Conservation (phyloP, 2,329 filamentous ascomycete genomes). For the Calonectria montana region DNA sequence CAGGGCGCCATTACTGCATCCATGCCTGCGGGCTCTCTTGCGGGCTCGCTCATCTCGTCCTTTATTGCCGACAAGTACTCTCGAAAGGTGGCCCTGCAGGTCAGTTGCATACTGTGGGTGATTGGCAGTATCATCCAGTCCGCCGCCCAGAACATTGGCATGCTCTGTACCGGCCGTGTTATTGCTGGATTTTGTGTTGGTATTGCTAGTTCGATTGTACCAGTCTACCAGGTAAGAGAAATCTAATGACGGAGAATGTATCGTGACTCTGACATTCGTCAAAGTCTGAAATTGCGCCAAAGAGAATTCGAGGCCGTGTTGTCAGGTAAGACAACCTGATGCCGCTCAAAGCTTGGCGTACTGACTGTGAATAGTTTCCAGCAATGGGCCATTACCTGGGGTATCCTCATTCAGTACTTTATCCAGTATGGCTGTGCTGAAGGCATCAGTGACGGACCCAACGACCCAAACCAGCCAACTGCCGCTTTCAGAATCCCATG, state of each 20-base stretch:
- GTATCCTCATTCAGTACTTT: slow-evolving; percentile 75
- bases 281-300: slow-evolving; percentile 69
- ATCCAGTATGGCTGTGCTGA: slow-evolving; percentile 73
- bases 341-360: background rate
- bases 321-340: slow-evolving; percentile 50
- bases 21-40: slow-evolving; percentile 79
- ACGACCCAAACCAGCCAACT: slow-evolving; percentile 61
- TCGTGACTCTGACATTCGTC: background rate
- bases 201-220: slow-evolving; percentile 78
- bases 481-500: slow-evolving; percentile 71
- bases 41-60: slow-evolving; percentile 65
- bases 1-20: slow-evolving; percentile 79
- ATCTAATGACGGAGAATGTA: background rate
- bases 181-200: slow-evolving; percentile 80
- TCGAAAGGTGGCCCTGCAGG: slow-evolving; percentile 61
- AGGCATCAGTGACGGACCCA: slow-evolving; percentile 59
- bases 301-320: slow-evolving; percentile 68
- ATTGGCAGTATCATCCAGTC: slow-evolving; percentile 66
- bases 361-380: slow-evolving; percentile 56
- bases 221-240: slow-evolving; percentile 69
- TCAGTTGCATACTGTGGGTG: slow-evolving; percentile 63
- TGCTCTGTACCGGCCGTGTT: slow-evolving; percentile 78
- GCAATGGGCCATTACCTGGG: slow-evolving; percentile 79
- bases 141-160: slow-evolving; percentile 72
- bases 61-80: slow-evolving; percentile 63